Evolutionary conservation across 352 stramenopile genomes (phyloP).

Genomic region (Ochromonadaceae sp.): DNA sequence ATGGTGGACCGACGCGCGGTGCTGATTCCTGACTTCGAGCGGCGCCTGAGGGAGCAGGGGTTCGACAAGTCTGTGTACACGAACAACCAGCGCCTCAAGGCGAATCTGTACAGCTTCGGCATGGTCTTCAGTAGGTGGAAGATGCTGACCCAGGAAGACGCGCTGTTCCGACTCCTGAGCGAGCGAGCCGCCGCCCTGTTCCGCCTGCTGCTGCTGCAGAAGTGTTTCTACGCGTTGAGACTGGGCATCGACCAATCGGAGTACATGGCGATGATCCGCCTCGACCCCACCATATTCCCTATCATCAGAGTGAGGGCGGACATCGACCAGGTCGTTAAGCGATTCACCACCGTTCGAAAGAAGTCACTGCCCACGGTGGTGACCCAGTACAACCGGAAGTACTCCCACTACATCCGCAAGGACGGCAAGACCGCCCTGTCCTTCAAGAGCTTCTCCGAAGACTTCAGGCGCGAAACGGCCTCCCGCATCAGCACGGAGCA

Average conservation of each 20-base stretch:
- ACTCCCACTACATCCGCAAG: background rate
- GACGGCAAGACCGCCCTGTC: background rate
- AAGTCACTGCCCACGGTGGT: background rate
- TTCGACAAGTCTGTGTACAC: background rate
- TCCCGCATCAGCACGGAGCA: conserved; percentile 2
- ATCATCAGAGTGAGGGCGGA: background rate
- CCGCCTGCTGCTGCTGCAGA: background rate
- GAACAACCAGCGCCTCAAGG: background rate
- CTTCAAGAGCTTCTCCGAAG: background rate
- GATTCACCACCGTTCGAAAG: background rate
- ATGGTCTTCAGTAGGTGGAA: conserved; percentile 7
- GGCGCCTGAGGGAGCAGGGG: background rate
- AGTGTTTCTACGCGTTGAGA: background rate
- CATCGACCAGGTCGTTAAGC: conserved; percentile 5
- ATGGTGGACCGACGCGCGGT: background rate
- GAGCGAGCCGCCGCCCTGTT: background rate
- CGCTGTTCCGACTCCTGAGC: background rate
- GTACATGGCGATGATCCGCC: too few species aligned
- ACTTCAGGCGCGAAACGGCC: background rate
- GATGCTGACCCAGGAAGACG: background rate
- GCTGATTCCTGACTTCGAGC: conserved; percentile 1
- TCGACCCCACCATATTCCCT: background rate
- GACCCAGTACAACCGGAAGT: background rate
- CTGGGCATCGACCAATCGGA: too few species aligned
- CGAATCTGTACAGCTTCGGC: background rate